Percentiles rank a stretch among this genome's conserved stretches.
Evolutionary conservation across 345 rosid species (phyloP).

Genomic region (Bruguiera gymnorhiza): DNA sequence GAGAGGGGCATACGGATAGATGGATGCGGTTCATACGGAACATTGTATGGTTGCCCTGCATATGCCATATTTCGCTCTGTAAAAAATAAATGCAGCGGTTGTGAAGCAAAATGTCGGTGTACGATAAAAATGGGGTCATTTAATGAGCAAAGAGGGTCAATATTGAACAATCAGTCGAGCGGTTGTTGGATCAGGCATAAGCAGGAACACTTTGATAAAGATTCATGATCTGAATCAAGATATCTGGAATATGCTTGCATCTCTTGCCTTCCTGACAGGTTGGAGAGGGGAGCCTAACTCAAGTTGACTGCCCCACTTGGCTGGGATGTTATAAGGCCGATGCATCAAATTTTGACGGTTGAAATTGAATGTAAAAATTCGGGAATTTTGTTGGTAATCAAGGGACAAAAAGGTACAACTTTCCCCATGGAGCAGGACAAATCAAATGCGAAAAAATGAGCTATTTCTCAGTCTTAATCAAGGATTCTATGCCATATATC

Average conservation of each 20-base stretch:
- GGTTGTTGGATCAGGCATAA: constrained; percentile 1
- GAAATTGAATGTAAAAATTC: not conserved
- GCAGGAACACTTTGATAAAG: not conserved
- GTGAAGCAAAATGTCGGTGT: constrained; percentile 30
- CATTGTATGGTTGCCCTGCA: not conserved
- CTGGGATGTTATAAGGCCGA: not conserved
- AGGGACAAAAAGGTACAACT: too few relatives aligned
- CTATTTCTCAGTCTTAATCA: too few relatives aligned
- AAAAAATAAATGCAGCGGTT: constrained; percentile 22
- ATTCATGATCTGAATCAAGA: constrained; percentile 10
- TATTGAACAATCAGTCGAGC: not conserved
- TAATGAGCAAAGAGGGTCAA: constrained; percentile 12
- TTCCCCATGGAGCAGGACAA: too few relatives aligned
- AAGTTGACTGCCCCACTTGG: constrained; percentile 22
- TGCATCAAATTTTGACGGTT: not conserved
- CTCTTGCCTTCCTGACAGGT: constrained; percentile 20
- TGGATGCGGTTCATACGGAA: constrained; percentile 36
- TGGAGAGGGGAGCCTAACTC: constrained; percentile 18
- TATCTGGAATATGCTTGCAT: constrained; percentile 15
- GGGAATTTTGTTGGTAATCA: too few relatives aligned
- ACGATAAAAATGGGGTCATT: constrained; percentile 13
- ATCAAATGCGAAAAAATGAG: too few relatives aligned
- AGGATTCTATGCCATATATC: too few relatives aligned
- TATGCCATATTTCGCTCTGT: constrained; percentile 7
- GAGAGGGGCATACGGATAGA: constrained; percentile 13